Percentiles rank a stretch among this genome's conserved stretches.
Conservation (phyloP, 345 rosid species). For the Salix viminalis region DNA sequence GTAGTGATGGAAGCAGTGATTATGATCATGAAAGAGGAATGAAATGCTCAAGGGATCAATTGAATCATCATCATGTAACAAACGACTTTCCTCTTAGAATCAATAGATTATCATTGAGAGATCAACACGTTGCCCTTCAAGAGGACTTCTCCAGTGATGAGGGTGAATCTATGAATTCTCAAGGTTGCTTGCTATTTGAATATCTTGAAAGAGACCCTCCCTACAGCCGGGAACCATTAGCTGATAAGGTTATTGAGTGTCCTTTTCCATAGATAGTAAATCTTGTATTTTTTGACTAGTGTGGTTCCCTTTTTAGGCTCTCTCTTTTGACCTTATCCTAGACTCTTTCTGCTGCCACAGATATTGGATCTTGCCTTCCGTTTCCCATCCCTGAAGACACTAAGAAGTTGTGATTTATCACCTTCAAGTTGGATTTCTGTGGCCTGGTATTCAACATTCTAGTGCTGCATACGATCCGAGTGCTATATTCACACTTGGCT, state of each 20-base stretch:
- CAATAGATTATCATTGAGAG: conserved; percentile 23
- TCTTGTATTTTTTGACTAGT: neutral
- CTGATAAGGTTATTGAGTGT: conserved; percentile 21
- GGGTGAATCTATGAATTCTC: conserved; percentile 16
- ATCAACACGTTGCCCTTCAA: conserved; percentile 1
- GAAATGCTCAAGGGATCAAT: conserved; percentile 28
- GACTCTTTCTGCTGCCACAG: neutral
- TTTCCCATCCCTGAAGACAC: conserved; percentile 23
- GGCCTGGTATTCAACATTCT: conserved; percentile 24
- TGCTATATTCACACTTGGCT: neutral
- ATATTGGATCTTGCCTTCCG: conserved; percentile 20
- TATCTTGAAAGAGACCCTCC: conserved; percentile 27
- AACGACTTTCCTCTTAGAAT: conserved; percentile 19
- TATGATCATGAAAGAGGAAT: conserved; percentile 52
- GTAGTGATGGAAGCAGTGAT: conserved; percentile 67
- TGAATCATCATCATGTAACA: conserved; percentile 13
- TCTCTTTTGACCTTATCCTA: neutral
- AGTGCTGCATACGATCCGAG: neutral
- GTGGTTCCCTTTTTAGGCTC: neutral
- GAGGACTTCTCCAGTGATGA: conserved; percentile 26
- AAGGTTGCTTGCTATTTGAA: conserved; percentile 21
- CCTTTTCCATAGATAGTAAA: neutral
- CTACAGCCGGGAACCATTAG: conserved; percentile 28
- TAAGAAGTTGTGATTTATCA: conserved; percentile 23
- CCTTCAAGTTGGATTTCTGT: conserved; percentile 32